phyloP scores from a whole-genome alignment of 2,329 filamentous ascomycete genomes.

The Pyricularia grisea region DNA sequence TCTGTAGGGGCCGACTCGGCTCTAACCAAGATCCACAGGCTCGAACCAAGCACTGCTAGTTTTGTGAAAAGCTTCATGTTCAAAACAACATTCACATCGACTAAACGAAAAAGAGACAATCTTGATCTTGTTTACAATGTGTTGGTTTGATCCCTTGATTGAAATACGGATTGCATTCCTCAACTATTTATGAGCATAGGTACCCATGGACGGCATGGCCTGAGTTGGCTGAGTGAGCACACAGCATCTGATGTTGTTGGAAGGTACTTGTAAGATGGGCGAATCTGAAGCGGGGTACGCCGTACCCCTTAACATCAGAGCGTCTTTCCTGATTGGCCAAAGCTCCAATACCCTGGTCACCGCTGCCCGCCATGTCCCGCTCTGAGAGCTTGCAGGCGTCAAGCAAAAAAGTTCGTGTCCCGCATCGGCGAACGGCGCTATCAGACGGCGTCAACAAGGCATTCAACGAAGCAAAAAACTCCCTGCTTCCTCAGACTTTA shows the following conservation, averaged over 20 bases:
- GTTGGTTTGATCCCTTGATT: neutral
- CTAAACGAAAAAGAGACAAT: neutral
- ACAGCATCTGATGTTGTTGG: neutral
- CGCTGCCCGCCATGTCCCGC: neutral
- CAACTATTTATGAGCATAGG: neutral
- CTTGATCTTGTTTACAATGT: neutral
- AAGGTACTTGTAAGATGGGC: neutral
- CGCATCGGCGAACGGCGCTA: slow-evolving; percentile 1
- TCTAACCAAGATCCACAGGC: neutral
- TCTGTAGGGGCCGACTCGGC: neutral
- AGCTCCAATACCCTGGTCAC: slow-evolving; percentile 3
- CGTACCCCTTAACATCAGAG: neutral
- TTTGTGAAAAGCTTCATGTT: neutral
- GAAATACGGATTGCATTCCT: neutral
- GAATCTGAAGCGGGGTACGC: neutral
- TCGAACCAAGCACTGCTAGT: neutral
- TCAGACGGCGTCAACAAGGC: neutral
- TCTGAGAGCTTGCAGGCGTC: slow-evolving; percentile 10
- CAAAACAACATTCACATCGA: neutral
- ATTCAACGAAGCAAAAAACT: neutral
- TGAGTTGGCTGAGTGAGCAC: neutral
- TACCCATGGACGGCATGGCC: neutral
- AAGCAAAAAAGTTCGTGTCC: slow-evolving; percentile 16
- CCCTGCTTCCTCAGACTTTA: slow-evolving; percentile 5
- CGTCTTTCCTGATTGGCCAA: slow-evolving; percentile 1